These are phyloP conservation scores for Tricholoma terreum DNA, from an alignment of 768 basidiomycete species.

Conservation along the genomic window DNA sequence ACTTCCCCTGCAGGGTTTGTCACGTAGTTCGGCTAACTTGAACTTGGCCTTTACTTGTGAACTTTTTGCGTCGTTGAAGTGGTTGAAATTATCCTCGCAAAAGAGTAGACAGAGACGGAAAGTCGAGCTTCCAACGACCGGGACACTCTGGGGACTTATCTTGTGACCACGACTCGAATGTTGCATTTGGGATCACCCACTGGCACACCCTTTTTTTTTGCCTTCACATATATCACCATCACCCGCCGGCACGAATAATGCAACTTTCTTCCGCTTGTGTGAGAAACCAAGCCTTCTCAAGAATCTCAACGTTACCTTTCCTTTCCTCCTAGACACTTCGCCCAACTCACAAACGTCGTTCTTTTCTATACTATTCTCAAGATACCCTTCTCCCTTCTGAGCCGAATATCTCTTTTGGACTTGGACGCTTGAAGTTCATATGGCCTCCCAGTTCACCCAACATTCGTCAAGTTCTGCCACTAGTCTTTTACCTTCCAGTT, in stretches of 20 bases:
- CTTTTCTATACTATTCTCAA: constrained; percentile 1
- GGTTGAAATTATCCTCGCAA: too few relatives aligned
- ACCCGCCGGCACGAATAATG: not conserved
- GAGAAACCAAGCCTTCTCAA: not conserved
- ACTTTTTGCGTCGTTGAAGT: too few relatives aligned
- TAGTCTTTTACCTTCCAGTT: constrained; percentile 15
- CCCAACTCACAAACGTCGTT: not conserved
- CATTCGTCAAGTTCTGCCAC: constrained; percentile 16
- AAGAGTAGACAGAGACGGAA: too few relatives aligned
- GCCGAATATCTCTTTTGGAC: not conserved
- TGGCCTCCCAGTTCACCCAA: constrained; percentile 20
- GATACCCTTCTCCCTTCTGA: not conserved
- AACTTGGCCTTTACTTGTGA: too few relatives aligned
- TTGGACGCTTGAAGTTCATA: constrained; percentile 1
- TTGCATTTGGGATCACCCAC: too few relatives aligned
- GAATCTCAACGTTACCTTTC: not conserved
- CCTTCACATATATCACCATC: too few relatives aligned
- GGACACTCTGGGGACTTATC: too few relatives aligned
- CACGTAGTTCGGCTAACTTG: too few relatives aligned
- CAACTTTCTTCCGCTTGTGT: not conserved
- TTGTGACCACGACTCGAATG: too few relatives aligned
- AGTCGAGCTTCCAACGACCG: too few relatives aligned
- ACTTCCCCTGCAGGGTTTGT: too few relatives aligned
- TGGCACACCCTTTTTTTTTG: too few relatives aligned
- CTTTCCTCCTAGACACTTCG: not conserved